phyloP scores from a whole-genome alignment of 345 rosid genomes.

The Hirschfeldia incana region DNA sequence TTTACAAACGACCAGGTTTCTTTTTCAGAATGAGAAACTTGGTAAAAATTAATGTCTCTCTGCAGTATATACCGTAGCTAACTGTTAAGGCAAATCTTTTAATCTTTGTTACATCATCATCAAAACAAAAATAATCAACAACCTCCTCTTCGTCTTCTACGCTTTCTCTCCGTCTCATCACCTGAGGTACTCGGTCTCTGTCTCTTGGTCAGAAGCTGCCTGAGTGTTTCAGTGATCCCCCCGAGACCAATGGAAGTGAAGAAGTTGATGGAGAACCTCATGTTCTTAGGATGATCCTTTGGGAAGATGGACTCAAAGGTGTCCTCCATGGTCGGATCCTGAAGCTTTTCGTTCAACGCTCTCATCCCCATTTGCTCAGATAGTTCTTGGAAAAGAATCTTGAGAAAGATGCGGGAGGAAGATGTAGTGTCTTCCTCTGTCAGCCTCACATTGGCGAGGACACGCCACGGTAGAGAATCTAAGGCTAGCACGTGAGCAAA shows the following conservation, averaged over 20 bases:
- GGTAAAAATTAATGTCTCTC: too few relatives aligned
- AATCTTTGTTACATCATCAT: too few relatives aligned
- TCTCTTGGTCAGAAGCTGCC: slow-evolving; percentile 36
- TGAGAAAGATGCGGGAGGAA: slow-evolving; percentile 70
- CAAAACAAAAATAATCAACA: not conserved
- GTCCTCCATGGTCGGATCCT: slow-evolving; percentile 56
- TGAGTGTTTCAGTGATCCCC: slow-evolving; percentile 63
- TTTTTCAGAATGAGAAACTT: too few relatives aligned
- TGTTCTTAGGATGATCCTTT: slow-evolving; percentile 62
- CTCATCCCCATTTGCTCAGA: slow-evolving; percentile 65
- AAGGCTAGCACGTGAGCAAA: slow-evolving; percentile 72
- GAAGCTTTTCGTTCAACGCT: slow-evolving; percentile 56
- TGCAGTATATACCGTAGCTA: too few relatives aligned
- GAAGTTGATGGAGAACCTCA: slow-evolving; percentile 64
- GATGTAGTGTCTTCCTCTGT: slow-evolving; percentile 77
- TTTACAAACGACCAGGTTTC: too few relatives aligned
- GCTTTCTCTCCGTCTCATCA: not conserved
- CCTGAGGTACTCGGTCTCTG: not conserved
- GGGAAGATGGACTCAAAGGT: slow-evolving; percentile 71
- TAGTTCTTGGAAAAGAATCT: slow-evolving; percentile 67
- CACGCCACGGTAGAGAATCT: slow-evolving; percentile 69
- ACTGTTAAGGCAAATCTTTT: too few relatives aligned
- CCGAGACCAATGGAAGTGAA: slow-evolving; percentile 81
- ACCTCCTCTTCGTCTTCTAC: not conserved
- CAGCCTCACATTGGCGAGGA: slow-evolving; percentile 54